These are phyloP conservation scores for Boletus vermiculosoides DNA, from an alignment of 768 basidiomycete species.

Conservation along the genomic window DNA sequence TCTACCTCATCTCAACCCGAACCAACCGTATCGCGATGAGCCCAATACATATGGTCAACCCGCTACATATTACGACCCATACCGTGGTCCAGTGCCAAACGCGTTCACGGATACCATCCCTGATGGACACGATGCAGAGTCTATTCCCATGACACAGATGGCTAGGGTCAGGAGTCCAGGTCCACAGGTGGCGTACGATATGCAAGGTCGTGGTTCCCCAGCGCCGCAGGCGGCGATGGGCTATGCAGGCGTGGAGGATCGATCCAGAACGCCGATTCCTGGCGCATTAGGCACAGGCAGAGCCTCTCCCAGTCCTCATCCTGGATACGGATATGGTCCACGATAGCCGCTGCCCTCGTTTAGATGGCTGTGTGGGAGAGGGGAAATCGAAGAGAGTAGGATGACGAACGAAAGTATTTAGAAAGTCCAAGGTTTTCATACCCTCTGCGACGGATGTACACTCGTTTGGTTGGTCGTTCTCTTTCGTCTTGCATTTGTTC, in stretches of 20 bases:
- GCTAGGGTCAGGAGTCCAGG: slow-evolving; percentile 40
- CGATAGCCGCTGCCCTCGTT: slow-evolving; percentile 19
- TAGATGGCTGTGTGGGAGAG: background rate
- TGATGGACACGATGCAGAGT: slow-evolving; percentile 45
- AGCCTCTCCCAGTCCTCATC: slow-evolving; percentile 47
- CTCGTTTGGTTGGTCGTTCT: slow-evolving; percentile 27
- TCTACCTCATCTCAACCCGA: slow-evolving; percentile 77
- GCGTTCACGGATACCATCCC: slow-evolving; percentile 48
- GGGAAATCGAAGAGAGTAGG: slow-evolving; percentile 1
- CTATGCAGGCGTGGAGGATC: slow-evolving; percentile 34
- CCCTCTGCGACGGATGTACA: slow-evolving; percentile 21
- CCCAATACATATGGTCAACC: slow-evolving; percentile 42
- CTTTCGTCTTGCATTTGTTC: slow-evolving; percentile 2
- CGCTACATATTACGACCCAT: slow-evolving; percentile 72
- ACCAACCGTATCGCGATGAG: slow-evolving; percentile 74
- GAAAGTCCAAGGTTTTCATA: slow-evolving; percentile 15
- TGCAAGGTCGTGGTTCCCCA: slow-evolving; percentile 38
- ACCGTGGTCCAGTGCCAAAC: slow-evolving; percentile 70
- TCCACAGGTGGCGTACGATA: slow-evolving; percentile 41
- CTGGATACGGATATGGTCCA: slow-evolving; percentile 43
- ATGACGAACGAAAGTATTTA: slow-evolving; percentile 13
- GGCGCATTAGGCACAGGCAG: slow-evolving; percentile 30
- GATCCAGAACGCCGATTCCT: slow-evolving; percentile 31
- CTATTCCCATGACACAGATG: slow-evolving; percentile 77
- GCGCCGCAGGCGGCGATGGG: slow-evolving; percentile 41